These are phyloP conservation scores for Pseudomicrostroma phylloplanum DNA, from an alignment of 1,284 basidiomycete genomes.

Conservation along the genomic window DNA sequence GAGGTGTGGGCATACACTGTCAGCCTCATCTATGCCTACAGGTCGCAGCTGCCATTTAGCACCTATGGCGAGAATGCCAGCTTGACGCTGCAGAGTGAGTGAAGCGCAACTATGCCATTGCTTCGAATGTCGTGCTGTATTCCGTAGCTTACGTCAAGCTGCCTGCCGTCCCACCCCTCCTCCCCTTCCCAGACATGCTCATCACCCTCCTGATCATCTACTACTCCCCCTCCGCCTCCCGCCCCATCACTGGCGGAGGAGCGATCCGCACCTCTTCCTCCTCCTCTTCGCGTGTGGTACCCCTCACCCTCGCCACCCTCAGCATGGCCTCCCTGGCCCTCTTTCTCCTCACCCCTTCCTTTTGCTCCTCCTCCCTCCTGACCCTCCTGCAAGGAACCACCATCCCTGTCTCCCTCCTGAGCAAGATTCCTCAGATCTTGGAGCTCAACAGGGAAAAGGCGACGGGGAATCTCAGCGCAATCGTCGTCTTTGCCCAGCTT, in stretches of 20 bases:
- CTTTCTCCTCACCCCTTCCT: conserved; percentile 30
- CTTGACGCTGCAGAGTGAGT: conserved; percentile 44
- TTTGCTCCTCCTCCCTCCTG: conserved; percentile 29
- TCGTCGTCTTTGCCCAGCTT: conserved; percentile 49
- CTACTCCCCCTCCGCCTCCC: conserved; percentile 52
- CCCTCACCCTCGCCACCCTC: conserved; percentile 67
- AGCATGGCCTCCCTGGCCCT: conserved; percentile 77
- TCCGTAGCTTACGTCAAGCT: no score
- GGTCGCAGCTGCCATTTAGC: conserved; percentile 80
- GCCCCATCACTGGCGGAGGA: conserved; percentile 51
- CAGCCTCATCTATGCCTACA: conserved; percentile 70
- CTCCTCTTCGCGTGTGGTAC: background rate
- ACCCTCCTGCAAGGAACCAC: conserved; percentile 40
- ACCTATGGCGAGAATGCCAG: conserved; percentile 66
- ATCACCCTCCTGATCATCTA: conserved; percentile 46
- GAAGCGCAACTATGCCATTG: background rate
- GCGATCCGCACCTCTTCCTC: background rate
- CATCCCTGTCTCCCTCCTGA: conserved; percentile 46
- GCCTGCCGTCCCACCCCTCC: background rate
- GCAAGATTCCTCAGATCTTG: conserved; percentile 48
- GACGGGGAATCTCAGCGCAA: conserved; percentile 43
- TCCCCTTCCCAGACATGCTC: conserved; percentile 31
- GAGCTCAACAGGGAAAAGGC: conserved; percentile 44
- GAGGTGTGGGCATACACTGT: conserved; percentile 83
- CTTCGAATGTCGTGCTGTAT: background rate